Evolutionary conservation across 139 green algal genomes (phyloP).

Genomic region (Micractinium sp.): DNA sequence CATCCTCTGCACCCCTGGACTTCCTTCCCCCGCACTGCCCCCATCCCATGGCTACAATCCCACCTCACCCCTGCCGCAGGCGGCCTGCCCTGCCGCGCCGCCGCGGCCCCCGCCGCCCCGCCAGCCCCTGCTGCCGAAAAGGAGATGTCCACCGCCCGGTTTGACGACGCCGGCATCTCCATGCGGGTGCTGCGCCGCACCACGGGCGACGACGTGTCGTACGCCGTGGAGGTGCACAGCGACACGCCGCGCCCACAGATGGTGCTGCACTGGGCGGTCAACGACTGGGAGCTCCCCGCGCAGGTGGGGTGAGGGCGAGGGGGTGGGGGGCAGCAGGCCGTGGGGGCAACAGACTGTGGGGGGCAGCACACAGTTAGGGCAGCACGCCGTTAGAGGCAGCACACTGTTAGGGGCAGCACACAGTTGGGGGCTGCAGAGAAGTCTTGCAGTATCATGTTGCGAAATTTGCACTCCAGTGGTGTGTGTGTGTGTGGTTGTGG

Average conservation of each 20-base stretch:
- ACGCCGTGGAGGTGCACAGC: neutral
- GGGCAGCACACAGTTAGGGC: too few species aligned
- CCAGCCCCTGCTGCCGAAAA: neutral
- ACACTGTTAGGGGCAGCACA: too few species aligned
- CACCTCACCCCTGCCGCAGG: neutral
- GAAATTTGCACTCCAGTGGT: too few species aligned
- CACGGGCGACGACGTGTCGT: neutral
- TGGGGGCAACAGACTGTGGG: too few species aligned
- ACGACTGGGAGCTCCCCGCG: slow-evolving; percentile 75
- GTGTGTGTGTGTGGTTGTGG: too few species aligned
- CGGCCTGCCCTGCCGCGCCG: neutral
- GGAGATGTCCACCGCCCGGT: slow-evolving; percentile 1
- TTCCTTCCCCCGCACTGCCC: neutral
- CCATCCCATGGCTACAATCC: neutral
- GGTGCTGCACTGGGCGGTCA: slow-evolving; percentile 80
- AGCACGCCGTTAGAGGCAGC: too few species aligned
- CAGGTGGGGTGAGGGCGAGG: slow-evolving; percentile 2
- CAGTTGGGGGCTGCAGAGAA: too few species aligned
- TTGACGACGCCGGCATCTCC: slow-evolving; percentile 27
- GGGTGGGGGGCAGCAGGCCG: neutral
- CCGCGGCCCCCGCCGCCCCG: neutral
- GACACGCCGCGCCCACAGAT: neutral
- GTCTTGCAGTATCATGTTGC: too few species aligned
- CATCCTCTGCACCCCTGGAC: neutral
- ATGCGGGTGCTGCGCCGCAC: slow-evolving; percentile 14